Base-by-base conservation (phyloP, 129 eudicot genomes). In the Artemisia annua region DNA sequence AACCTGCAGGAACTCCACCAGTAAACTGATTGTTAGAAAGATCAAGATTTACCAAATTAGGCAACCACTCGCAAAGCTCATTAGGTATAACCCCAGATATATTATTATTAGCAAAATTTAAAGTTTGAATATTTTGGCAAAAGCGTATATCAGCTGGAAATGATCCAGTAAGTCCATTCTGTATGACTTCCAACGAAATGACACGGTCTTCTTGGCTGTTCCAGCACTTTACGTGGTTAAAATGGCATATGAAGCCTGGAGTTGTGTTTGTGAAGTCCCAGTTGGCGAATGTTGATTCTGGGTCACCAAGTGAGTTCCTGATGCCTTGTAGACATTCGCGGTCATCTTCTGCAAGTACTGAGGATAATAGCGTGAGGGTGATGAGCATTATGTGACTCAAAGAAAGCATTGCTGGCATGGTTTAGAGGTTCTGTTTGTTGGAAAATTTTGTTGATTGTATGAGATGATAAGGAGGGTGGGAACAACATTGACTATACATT, bases 181-280 rank as follows among this genome's bases (percentile, higher is more conserved):
- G 80, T 4, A 19, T 57, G 53, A 80, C 86, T 18, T 65, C 53
- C 24, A 91, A 78, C 17, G 73, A 43, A 35, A 86, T 49, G 20
- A 87, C 53, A 52, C 97, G 85, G 48, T 91, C 89, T 48, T 91
- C 87, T 44, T 70, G 84, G 22, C 83, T 82, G 73, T 86, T 91
- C 97, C 97, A 91, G 71, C 97, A 91, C 6, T 68, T 10, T 2
- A 85, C 83, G 17, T 76, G 89, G 19, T n/a, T n/a, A 69, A 86
- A 89, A 7, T 17, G 15, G 78, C 97, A 91, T 79, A 91, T 54
- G 70, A 0, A 8, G 46, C 46, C 46, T 39, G 9, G 10, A 39
- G 46, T 39, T 39, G 46, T 39, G 46, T 39, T 8, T 39, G 46
- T 39, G 46, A 39, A 39, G 46, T 39, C 46, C 46, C 46, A 39